phyloP scores from a whole-genome alignment of 1,284 basidiomycete species.

The Moesziomyces parantarcticus region DNA sequence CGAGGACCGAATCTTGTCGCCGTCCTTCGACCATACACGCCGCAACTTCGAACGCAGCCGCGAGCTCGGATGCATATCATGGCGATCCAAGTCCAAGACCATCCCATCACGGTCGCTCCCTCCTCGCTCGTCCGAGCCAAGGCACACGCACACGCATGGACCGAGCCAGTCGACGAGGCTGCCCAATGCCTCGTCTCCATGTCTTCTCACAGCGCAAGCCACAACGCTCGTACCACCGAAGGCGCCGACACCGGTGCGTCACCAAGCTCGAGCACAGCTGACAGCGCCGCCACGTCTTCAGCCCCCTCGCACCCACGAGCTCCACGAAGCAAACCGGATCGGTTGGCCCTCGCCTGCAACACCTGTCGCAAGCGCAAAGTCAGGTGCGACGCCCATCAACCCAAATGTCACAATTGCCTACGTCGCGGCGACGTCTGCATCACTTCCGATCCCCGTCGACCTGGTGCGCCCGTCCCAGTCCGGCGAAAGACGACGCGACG shows the following conservation, averaged over 20 bases:
- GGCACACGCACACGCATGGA: constrained; percentile 2
- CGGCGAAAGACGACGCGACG: not conserved
- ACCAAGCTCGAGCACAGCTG: not conserved
- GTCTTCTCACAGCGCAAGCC: constrained; percentile 1
- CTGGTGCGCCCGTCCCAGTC: not conserved
- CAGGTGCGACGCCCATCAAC: constrained; percentile 14
- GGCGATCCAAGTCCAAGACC: not conserved
- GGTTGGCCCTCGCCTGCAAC: constrained; percentile 9
- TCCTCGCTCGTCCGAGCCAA: not conserved
- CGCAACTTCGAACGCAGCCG: too few relatives aligned
- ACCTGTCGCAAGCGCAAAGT: constrained; percentile 20
- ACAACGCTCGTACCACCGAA: not conserved
- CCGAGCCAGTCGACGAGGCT: constrained; percentile 14
- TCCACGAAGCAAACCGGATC: constrained; percentile 13
- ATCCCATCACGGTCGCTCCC: not conserved
- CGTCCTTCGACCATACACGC: not conserved
- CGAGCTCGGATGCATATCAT: constrained; percentile 2
- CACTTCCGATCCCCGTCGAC: constrained; percentile 7
- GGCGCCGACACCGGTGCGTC: not conserved
- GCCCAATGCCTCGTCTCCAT: constrained; percentile 14
- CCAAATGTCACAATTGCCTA: constrained; percentile 11
- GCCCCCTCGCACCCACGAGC: not conserved
- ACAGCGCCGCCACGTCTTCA: not conserved
- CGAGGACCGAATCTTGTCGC: not conserved
- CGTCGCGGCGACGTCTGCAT: constrained; percentile 17